Percentiles rank a stretch among this genome's conserved stretches.
phyloP scores from a whole-genome alignment of 257 asterid species.

The Lycium barbarum region DNA sequence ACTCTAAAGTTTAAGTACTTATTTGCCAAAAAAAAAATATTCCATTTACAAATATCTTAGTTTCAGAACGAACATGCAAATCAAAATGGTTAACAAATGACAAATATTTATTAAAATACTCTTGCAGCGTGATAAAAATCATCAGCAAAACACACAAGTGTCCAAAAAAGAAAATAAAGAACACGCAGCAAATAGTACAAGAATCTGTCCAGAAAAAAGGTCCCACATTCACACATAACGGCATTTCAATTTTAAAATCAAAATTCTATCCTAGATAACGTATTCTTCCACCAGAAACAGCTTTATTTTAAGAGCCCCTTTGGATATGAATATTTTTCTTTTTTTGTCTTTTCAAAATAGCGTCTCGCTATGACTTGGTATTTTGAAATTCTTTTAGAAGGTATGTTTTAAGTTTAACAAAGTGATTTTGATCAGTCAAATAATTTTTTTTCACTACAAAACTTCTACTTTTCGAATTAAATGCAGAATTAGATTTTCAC shows the following conservation, averaged over 20 bases:
- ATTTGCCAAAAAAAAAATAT: no score
- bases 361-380: no score
- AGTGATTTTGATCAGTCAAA: no score
- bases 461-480: no score
- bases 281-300: neutral
- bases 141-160: neutral
- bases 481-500: no score
- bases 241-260: conserved; percentile 19
- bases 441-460: no score
- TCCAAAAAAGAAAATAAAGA: conserved; percentile 15
- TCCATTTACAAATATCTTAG: neutral
- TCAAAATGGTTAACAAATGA: conserved; percentile 14
- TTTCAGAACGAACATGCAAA: neutral
- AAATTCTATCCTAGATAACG: neutral
- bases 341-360: no score
- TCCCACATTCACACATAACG: neutral
- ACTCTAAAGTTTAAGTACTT: neutral
- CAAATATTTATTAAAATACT: neutral
- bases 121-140: neutral
- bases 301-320: neutral
- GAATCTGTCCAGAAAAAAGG: neutral
- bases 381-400: no score
- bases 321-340: no score
- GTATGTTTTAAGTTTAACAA: no score
- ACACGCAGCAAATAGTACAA: neutral